Percentiles rank a stretch among this genome's conserved stretches.
Conservation (phyloP, 2,329 filamentous ascomycete genomes). For the Pleochaeta shiraiana region DNA sequence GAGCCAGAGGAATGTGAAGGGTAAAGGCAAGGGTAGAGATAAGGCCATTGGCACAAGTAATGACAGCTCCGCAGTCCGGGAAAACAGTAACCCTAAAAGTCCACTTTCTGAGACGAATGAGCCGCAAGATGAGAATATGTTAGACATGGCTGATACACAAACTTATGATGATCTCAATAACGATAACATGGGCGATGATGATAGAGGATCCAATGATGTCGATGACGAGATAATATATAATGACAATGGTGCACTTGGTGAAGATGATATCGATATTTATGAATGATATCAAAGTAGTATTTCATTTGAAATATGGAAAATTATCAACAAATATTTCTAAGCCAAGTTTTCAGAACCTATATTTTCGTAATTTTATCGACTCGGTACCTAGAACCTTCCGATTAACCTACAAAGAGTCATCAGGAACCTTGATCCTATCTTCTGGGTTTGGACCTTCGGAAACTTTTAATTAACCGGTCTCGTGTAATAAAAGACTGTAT, state of each 20-base stretch:
- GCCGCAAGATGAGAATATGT: neutral
- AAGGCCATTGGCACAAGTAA: too few species aligned
- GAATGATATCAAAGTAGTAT: too few species aligned
- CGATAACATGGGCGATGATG: neutral
- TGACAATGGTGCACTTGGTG: neutral
- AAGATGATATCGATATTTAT: neutral
- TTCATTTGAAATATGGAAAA: too few species aligned
- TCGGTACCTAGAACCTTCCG: too few species aligned
- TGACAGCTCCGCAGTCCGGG: neutral
- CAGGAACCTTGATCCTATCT: too few species aligned
- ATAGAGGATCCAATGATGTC: neutral
- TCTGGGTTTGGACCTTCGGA: too few species aligned
- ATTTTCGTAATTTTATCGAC: too few species aligned
- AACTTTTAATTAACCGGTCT: too few species aligned
- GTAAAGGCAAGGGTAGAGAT: neutral
- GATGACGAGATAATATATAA: neutral
- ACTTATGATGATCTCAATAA: neutral
- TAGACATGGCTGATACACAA: neutral
- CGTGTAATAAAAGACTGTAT: too few species aligned
- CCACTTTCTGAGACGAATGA: neutral
- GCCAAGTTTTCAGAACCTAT: too few species aligned
- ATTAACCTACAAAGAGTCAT: too few species aligned
- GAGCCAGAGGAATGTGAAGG: conserved; percentile 4
- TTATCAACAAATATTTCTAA: too few species aligned
- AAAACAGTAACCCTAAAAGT: neutral